phyloP scores from a whole-genome alignment of 495 filamentous ascomycete species.

The Penicillium mononematosum region DNA sequence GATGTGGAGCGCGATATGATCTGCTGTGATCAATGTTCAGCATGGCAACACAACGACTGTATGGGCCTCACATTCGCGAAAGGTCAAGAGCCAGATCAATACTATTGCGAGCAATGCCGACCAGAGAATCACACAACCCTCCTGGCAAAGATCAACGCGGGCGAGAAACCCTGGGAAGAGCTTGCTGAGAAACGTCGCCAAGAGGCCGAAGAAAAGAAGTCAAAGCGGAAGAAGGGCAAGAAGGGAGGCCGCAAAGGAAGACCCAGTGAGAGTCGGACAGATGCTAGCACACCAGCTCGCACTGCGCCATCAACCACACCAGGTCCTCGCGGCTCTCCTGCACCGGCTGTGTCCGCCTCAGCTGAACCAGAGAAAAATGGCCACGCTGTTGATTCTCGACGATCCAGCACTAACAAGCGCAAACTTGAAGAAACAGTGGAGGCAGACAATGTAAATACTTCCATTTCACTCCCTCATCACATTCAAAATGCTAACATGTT shows the following conservation, averaged over 20 bases:
- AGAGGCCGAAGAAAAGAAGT: constrained; percentile 50
- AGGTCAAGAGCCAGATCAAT: constrained; percentile 70
- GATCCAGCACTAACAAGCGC: constrained; percentile 43
- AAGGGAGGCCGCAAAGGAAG: constrained; percentile 42
- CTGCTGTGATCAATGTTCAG: constrained; percentile 83
- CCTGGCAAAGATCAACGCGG: constrained; percentile 67
- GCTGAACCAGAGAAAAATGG: constrained; percentile 37
- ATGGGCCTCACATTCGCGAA: constrained; percentile 80
- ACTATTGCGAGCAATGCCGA: constrained; percentile 86
- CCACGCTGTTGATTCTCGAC: constrained; percentile 26
- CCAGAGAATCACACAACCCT: constrained; percentile 78
- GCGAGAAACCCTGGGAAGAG: constrained; percentile 85
- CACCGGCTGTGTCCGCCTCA: constrained; percentile 22
- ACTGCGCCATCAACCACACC: constrained; percentile 33
- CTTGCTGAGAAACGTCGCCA: constrained; percentile 53
- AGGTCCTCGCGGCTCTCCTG: constrained; percentile 26
- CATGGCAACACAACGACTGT: constrained; percentile 96
- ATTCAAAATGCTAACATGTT: constrained; percentile 10
- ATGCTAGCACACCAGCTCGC: constrained; percentile 34
- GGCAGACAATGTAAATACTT: constrained; percentile 34
- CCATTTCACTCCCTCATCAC: not conserved
- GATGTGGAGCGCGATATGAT: constrained; percentile 83
- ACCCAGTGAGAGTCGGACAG: constrained; percentile 43
- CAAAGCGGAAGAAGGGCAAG: constrained; percentile 49
- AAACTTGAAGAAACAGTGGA: constrained; percentile 45